These are phyloP conservation scores for Paraconiothyrium sp. DNA, from an alignment of 2,329 filamentous ascomycete genomes.

Conservation along the genomic window DNA sequence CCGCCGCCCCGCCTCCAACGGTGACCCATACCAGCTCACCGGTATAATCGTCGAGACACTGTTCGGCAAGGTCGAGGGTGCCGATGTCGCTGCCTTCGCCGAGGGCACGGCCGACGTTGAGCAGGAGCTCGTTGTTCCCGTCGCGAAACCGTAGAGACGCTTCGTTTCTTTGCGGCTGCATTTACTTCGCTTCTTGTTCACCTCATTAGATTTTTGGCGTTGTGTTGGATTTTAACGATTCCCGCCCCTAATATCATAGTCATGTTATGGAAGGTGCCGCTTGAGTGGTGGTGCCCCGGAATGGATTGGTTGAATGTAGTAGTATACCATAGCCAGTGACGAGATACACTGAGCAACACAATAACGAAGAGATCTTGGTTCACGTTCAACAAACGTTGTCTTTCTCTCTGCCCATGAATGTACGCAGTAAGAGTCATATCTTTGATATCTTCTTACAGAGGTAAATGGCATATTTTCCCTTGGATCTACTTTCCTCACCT, in stretches of 20 bases:
- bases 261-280: conserved; percentile 6
- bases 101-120: conserved; percentile 38
- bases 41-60: conserved; percentile 81
- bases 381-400: not conserved
- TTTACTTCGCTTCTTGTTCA: conserved; percentile 6
- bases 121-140: conserved; percentile 37
- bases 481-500: no score
- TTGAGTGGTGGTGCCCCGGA: conserved; percentile 5
- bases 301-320: conserved; percentile 11
- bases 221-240: conserved; percentile 13
- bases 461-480: no score
- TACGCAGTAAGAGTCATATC: not conserved
- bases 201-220: conserved; percentile 9
- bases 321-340: conserved; percentile 13
- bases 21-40: conserved; percentile 85
- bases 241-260: conserved; percentile 8
- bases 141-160: conserved; percentile 26
- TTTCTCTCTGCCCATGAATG: not conserved
- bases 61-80: conserved; percentile 61
- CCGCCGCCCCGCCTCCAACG: conserved; percentile 76
- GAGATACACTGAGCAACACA: not conserved
- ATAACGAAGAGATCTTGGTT: conserved; percentile 11
- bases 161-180: conserved; percentile 4
- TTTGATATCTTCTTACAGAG: no score
- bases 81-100: conserved; percentile 55